Conservation (phyloP, 164 flowering plant species). For the Umbilicus rupestris region DNA sequence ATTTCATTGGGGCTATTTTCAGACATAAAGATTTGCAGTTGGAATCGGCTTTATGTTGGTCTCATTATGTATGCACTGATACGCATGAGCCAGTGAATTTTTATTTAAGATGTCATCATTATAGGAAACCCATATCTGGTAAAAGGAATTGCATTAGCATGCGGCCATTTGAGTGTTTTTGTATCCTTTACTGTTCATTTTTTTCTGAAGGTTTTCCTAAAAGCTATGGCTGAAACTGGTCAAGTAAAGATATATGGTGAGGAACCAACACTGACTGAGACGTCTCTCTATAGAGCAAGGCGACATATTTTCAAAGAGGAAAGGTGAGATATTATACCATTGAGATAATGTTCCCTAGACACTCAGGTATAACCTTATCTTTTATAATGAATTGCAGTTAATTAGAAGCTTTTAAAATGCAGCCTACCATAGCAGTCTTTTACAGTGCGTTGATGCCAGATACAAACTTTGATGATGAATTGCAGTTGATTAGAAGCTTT, state of each 20-base stretch:
- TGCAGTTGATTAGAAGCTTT: neutral
- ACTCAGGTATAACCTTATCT: neutral
- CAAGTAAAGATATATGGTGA: conserved; percentile 86
- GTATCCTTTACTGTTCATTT: neutral
- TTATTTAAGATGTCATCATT: too few relatives aligned
- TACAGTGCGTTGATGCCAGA: neutral
- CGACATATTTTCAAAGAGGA: conserved; percentile 85
- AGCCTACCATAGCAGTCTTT: too few relatives aligned
- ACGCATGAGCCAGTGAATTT: too few relatives aligned
- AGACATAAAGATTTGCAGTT: too few relatives aligned
- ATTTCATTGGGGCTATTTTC: too few relatives aligned
- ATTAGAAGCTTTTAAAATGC: neutral
- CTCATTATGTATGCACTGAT: too few relatives aligned
- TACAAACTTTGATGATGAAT: neutral
- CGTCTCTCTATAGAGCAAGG: conserved; percentile 77
- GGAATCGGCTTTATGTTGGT: too few relatives aligned
- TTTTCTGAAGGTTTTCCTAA: conserved; percentile 61
- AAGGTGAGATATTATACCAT: conserved; percentile 34
- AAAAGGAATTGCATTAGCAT: neutral
- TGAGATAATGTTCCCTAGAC: neutral
- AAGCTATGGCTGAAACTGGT: conserved; percentile 96
- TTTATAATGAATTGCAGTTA: neutral
- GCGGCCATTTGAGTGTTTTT: neutral
- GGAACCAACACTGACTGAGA: conserved; percentile 81
- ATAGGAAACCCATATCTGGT: neutral